These are phyloP conservation scores for Rhexocercosporidium sp. DNA, from an alignment of 2,329 filamentous ascomycete genomes.

Conservation along the genomic window DNA sequence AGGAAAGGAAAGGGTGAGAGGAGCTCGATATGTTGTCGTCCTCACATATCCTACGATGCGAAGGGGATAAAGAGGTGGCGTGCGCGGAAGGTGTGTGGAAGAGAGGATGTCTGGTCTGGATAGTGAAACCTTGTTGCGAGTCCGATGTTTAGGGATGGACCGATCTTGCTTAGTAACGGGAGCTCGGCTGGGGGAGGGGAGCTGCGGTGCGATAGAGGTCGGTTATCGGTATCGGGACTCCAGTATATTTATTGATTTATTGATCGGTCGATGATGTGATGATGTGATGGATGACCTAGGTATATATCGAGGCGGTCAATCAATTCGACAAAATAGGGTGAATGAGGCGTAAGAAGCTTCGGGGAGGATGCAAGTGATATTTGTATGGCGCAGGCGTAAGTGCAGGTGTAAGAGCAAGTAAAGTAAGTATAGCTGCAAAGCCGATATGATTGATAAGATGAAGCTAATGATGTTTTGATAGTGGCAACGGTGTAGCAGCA, in stretches of 20 bases:
- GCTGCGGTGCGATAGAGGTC: neutral
- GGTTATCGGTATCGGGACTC: neutral
- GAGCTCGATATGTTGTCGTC: neutral
- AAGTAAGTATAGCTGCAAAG: neutral
- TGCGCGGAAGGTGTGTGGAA: neutral
- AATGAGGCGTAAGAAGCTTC: neutral
- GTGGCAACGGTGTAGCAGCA: neutral
- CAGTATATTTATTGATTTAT: too few relatives aligned
- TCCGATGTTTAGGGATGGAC: neutral
- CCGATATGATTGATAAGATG: neutral
- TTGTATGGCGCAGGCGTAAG: neutral
- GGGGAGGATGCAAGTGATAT: neutral
- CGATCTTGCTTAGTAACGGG: neutral
- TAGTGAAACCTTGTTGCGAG: neutral
- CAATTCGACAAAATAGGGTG: too few relatives aligned
- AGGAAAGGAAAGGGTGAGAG: neutral
- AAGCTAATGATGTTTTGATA: neutral
- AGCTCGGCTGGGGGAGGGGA: neutral
- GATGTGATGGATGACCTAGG: too few relatives aligned
- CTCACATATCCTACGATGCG: conserved; percentile 3
- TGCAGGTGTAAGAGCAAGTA: too few relatives aligned
- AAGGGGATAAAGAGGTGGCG: neutral
- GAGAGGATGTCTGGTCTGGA: neutral
- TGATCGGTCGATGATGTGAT: too few relatives aligned
- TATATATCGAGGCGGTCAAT: too few relatives aligned